Evolutionary conservation across 2,329 filamentous ascomycete species (phyloP).

Genomic region (Aspergillus thermomutatus): DNA sequence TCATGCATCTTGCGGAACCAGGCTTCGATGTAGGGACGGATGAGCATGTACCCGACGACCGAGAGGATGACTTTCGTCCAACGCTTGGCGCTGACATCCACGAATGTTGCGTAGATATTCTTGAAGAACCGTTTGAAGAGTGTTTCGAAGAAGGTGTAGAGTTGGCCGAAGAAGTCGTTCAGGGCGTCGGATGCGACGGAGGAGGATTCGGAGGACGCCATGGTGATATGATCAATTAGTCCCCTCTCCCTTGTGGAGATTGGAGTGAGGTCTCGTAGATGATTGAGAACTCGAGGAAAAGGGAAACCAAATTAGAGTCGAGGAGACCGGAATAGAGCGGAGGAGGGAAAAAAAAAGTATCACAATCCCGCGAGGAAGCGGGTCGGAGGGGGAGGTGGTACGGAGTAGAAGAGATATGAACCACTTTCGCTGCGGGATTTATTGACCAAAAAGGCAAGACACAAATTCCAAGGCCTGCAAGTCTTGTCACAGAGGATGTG

Average conservation of each 20-base stretch:
- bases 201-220: slow-evolving; percentile 23
- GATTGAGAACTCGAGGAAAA: background rate
- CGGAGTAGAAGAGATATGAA: background rate
- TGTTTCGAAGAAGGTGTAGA: slow-evolving; percentile 25
- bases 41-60: slow-evolving; percentile 68
- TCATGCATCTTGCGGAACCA: slow-evolving; percentile 56
- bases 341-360: background rate
- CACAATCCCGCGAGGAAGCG: background rate
- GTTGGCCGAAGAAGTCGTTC: slow-evolving; percentile 29
- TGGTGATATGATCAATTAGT: slow-evolving; percentile 10
- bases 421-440: background rate
- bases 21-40: slow-evolving; percentile 72
- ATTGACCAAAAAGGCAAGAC: background rate
- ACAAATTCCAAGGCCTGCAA: background rate
- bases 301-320: no score
- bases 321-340: background rate
- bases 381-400: background rate
- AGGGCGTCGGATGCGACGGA: slow-evolving; percentile 23
- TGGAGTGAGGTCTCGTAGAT: background rate
- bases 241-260: slow-evolving; percentile 4
- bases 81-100: slow-evolving; percentile 42
- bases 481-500: background rate
- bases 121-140: slow-evolving; percentile 28
- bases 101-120: slow-evolving; percentile 44
- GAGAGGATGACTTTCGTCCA: slow-evolving; percentile 68